Percentiles rank a stretch among this genome's conserved stretches.
phyloP scores from a whole-genome alignment of 768 basidiomycete genomes.

The Peribolospora kevripleyi region DNA sequence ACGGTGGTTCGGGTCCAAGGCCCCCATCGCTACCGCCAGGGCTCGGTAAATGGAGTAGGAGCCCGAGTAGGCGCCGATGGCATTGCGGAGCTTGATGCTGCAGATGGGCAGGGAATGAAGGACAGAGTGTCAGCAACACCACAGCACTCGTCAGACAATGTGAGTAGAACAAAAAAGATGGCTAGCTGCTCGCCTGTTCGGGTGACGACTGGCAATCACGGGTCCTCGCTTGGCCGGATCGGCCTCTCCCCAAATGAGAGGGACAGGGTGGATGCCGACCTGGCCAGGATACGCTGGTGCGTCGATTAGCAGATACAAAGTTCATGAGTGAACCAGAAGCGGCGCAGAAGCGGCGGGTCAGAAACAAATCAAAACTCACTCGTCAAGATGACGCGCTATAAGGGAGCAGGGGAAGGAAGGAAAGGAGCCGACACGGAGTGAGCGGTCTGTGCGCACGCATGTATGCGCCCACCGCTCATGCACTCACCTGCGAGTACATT shows the following conservation, averaged over 20 bases:
- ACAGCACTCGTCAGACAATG: too few relatives aligned
- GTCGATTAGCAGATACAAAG: not conserved
- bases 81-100: constrained; percentile 63
- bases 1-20: constrained; percentile 17
- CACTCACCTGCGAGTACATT: too few relatives aligned
- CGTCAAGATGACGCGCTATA: constrained; percentile 55
- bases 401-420: constrained; percentile 17
- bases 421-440: not conserved
- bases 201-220: constrained; percentile 26
- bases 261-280: constrained; percentile 56
- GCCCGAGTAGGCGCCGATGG: constrained; percentile 79
- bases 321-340: constrained; percentile 1
- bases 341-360: not conserved
- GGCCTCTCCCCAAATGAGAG: constrained; percentile 55
- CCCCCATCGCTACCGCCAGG: constrained; percentile 55
- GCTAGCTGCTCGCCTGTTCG: not conserved
- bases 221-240: constrained; percentile 49
- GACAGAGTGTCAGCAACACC: too few relatives aligned
- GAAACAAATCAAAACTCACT: constrained; percentile 29
- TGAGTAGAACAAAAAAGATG: constrained; percentile 27
- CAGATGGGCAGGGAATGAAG: constrained; percentile 1
- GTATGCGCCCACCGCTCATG: too few relatives aligned
- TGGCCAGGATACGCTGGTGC: constrained; percentile 62
- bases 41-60: constrained; percentile 89
- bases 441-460: too few relatives aligned